phyloP scores from a whole-genome alignment of 768 basidiomycete genomes.

The Psilocybe azurescens region DNA sequence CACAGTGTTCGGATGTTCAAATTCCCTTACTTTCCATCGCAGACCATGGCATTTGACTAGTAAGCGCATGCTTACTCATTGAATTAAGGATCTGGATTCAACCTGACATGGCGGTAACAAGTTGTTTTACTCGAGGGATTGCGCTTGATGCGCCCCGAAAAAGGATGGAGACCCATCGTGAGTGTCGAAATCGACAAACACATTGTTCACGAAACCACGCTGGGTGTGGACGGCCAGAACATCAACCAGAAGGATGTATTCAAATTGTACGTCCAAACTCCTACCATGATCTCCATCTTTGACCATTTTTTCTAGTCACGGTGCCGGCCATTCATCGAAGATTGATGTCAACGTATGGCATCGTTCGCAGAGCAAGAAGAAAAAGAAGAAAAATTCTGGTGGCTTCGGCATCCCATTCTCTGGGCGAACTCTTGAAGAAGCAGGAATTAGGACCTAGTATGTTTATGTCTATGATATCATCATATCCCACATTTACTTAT shows the following conservation, averaged over 20 bases:
- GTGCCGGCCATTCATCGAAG: constrained; percentile 41
- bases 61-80: constrained; percentile 8
- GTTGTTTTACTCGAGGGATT: constrained; percentile 50
- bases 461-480: constrained; percentile 20
- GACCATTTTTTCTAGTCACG: constrained; percentile 36
- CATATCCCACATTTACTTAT: background rate
- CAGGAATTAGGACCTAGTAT: constrained; percentile 52
- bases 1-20: background rate
- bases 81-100: background rate
- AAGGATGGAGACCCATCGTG: constrained; percentile 71
- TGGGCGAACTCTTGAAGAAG: constrained; percentile 58
- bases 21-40: background rate
- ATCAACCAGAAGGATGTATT: constrained; percentile 64
- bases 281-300: background rate
- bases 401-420: constrained; percentile 51
- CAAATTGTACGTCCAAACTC: constrained; percentile 49
- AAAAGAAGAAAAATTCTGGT: constrained; percentile 63
- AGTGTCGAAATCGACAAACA: constrained; percentile 59
- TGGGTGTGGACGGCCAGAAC: constrained; percentile 75
- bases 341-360: constrained; percentile 64
- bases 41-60: constrained; percentile 42
- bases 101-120: constrained; percentile 15
- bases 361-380: constrained; percentile 66
- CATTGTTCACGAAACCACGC: constrained; percentile 55
- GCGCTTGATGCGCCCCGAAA: constrained; percentile 59